A percentile compares a stretch with the other conserved stretches of the same genome.
Evolutionary conservation across 495 filamentous ascomycete genomes (phyloP).

Genomic region (Neurospora sp.): DNA sequence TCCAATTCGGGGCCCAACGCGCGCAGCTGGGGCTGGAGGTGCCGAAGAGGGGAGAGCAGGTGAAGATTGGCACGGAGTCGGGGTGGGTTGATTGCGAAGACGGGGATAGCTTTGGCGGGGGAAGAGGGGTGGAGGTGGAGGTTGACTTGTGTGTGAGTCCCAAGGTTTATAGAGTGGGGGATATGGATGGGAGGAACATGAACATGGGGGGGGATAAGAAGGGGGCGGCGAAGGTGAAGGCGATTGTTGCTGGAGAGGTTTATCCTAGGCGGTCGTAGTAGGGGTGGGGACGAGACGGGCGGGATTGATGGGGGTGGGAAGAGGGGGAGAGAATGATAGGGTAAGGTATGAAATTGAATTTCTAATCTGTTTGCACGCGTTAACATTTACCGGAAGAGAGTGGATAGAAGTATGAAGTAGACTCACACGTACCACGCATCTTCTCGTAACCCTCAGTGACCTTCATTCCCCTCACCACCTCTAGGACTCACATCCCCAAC

Average conservation of each 20-base stretch:
- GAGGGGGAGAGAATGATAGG: no score
- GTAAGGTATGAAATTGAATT: no score
- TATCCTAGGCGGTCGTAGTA: conserved; percentile 9
- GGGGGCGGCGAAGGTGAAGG: not conserved
- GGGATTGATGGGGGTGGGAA: not conserved
- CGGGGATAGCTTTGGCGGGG: not conserved
- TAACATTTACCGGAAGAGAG: no score
- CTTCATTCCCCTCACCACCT: not conserved
- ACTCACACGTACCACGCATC: no score
- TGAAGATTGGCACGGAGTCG: conserved; percentile 13
- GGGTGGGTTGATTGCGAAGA: conserved; percentile 17
- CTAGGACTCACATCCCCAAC: not conserved
- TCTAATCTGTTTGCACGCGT: no score
- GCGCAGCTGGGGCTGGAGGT: conserved; percentile 8
- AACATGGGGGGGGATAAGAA: conserved; percentile 5
- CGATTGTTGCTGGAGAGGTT: conserved; percentile 15
- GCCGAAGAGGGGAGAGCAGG: conserved; percentile 3
- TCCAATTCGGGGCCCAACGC: conserved; percentile 19
- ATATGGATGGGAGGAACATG: conserved; percentile 11
- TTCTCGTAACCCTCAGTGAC: not conserved
- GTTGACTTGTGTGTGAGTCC: conserved; percentile 17
- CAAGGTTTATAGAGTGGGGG: conserved; percentile 13
- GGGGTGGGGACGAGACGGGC: not conserved
- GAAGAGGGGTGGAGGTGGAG: not conserved
- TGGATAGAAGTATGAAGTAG: no score